Evolutionary conservation across 83 land plant genomes (phyloP), one percentile per base, ranked within the genome.

Genomic region (Isoetes engelmannii): DNA sequence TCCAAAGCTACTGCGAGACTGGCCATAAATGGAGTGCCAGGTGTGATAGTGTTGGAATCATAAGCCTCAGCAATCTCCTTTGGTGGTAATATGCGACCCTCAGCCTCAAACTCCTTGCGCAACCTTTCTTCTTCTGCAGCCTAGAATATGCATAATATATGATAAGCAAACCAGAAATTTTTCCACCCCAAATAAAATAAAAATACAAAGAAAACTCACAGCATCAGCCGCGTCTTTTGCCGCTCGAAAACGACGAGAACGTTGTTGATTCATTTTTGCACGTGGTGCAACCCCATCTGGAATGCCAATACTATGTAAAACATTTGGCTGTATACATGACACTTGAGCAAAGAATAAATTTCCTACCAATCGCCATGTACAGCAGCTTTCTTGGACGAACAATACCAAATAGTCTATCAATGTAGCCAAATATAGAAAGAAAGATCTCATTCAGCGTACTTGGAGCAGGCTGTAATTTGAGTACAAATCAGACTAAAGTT

Each of bases 261-360:
- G 84, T 62, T 90, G 96, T 73, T 90, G 96, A 69, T 90, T 90
- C 89, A 90, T 87, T 75, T 90, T 90, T 45, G 96, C 96, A 61
- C 96, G 80, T 5, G 96, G 96, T 3, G 96, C 96, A 60, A 90
- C 96, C 13, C 96, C 96, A 81, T 90, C 96, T 89, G 54, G 49
- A 66, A 47, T 5, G 61, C n/a, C 41, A 68, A 54, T 57, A 13
- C 12, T 68, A 41, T 41, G 57, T 65, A 48, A 70, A 73, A 57
- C 15, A 17, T 5, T 65, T 46, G 5, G 66, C 6, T 28, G 37
- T 28, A 28, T 28, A 28, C 37, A 28, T 28, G 2, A 2, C 37
- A 28, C 37, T 28, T 28, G 1, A 28, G 37, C 37, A 28, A 28
- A 28, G 37, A 28, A 28, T 2, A 28, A 28, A 28, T 28, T 28